Base-by-base conservation (phyloP, 2,329 filamentous ascomycete genomes). In the Colletotrichum cereale region DNA sequence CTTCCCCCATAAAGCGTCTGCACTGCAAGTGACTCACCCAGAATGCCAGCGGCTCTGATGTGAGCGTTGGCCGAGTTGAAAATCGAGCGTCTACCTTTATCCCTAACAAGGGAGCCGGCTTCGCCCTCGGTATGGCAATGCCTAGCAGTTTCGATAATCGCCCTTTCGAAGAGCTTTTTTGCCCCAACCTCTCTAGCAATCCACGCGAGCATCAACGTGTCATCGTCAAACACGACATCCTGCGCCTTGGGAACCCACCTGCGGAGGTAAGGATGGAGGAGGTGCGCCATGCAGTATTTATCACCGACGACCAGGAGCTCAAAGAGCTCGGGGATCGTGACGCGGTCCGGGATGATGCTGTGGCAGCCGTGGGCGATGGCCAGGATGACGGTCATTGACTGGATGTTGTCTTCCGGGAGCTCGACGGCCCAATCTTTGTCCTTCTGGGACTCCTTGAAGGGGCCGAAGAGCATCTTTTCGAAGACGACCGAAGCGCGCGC, bases 41-140 rank as follows among this genome's bases (percentile, higher is more conserved):
- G 1, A 47, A 47, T 24, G 1, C 5, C 44, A 5, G n/a, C 0
- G 21, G 3, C 2, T 12, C 21, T 47, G 44, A 47, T 47, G 1
- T 24, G 16, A 12, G 1, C 4, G 44, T 24, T n/a, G n/a, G n/a
- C n/a, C n/a, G n/a, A n/a, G n/a, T n/a, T 2, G 44, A 24, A 18
- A 42, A 18, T 5, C 3, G 16, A 47, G 42, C 18, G 44, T 5
- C 21, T 11, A 4, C 6, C 3, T 18, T 24, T 12, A 5, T n/a
- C 3, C n/a, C n/a, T 10, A 12, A 5, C 3, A 11, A 11, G 12
- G n/a, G 0, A 5, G 21, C 44, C 44, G 3, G 5, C 21, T n/a
- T 5, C 3, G 21, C 21, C 3, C 3, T n/a, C 21, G 7, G 4
- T 12, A 11, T 1, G 2, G 14, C 3, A 5, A 3, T 47, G 8